Conservation (phyloP, 75 land plant species). For the Sequoia sempervirens region DNA sequence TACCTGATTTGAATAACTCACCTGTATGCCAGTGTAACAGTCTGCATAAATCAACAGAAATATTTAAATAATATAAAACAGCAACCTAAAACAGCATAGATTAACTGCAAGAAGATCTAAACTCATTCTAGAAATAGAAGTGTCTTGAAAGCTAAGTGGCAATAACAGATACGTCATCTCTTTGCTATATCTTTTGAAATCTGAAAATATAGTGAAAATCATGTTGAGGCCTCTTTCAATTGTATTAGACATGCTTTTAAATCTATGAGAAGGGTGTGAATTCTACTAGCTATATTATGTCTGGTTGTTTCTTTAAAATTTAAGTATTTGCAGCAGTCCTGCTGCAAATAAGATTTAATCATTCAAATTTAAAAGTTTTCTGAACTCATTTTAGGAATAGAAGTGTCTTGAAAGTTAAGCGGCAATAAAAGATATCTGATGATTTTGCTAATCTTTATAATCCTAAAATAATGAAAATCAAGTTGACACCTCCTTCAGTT, state of each 20-base stretch:
- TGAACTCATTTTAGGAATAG: neutral
- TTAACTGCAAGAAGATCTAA: neutral
- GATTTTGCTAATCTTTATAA: neutral
- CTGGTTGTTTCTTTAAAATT: neutral
- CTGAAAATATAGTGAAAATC: neutral
- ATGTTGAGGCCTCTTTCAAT: neutral
- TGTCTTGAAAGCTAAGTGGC: neutral
- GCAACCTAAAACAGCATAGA: neutral
- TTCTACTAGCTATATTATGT: neutral
- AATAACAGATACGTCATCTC: neutral
- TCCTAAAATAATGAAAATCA: neutral
- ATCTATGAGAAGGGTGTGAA: neutral
- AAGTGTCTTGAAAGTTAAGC: neutral
- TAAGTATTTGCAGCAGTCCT: too few relatives aligned
- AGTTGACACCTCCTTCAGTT: neutral
- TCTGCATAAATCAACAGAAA: neutral
- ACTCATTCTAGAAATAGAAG: neutral
- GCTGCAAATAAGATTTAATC: too few relatives aligned
- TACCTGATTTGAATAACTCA: neutral
- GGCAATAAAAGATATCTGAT: neutral
- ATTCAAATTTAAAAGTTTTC: too few relatives aligned
- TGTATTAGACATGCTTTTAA: neutral
- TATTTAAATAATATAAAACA: neutral
- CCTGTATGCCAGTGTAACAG: neutral
- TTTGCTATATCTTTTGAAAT: neutral